phyloP scores from a whole-genome alignment of 345 rosid species.

The Turritis glabra region DNA sequence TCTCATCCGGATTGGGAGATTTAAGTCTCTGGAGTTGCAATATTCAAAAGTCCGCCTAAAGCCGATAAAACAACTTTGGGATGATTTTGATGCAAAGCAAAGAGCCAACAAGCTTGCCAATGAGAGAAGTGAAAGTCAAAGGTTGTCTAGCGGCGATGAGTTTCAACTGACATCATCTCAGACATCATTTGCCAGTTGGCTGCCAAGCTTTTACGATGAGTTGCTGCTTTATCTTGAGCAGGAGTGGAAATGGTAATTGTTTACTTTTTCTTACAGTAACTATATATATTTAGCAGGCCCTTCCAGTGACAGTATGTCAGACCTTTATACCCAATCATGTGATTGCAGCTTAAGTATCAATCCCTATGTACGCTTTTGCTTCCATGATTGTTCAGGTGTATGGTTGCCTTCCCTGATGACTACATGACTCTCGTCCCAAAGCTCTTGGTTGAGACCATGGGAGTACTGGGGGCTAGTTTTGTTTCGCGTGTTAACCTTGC shows the following conservation, averaged over 20 bases:
- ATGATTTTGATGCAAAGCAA: slow-evolving; percentile 77
- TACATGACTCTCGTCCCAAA: slow-evolving; percentile 76
- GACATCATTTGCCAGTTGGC: slow-evolving; percentile 76
- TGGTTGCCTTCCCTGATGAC: slow-evolving; percentile 94
- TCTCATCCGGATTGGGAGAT: slow-evolving; percentile 93
- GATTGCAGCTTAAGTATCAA: background rate
- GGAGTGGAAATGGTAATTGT: slow-evolving; percentile 94
- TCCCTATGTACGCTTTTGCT: background rate
- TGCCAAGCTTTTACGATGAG: slow-evolving; percentile 94
- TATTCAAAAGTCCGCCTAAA: slow-evolving; percentile 88
- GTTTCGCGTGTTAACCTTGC: slow-evolving; percentile 84
- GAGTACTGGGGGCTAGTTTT: slow-evolving; percentile 66
- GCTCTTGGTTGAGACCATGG: slow-evolving; percentile 85
- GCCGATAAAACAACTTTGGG: slow-evolving; percentile 90
- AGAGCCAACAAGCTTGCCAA: slow-evolving; percentile 55
- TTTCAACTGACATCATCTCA: slow-evolving; percentile 43
- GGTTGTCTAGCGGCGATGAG: slow-evolving; percentile 53
- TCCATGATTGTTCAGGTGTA: slow-evolving; percentile 62
- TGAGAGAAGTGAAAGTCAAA: slow-evolving; percentile 62
- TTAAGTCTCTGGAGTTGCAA: slow-evolving; percentile 81
- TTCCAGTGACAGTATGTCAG: background rate
- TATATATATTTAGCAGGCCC: background rate
- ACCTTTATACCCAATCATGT: slow-evolving; percentile 14
- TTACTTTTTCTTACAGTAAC: background rate
- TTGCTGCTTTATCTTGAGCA: slow-evolving; percentile 93